Conservation (phyloP, 2,329 filamentous ascomycete species). For the Hymenotorrendiella dingleyae region DNA sequence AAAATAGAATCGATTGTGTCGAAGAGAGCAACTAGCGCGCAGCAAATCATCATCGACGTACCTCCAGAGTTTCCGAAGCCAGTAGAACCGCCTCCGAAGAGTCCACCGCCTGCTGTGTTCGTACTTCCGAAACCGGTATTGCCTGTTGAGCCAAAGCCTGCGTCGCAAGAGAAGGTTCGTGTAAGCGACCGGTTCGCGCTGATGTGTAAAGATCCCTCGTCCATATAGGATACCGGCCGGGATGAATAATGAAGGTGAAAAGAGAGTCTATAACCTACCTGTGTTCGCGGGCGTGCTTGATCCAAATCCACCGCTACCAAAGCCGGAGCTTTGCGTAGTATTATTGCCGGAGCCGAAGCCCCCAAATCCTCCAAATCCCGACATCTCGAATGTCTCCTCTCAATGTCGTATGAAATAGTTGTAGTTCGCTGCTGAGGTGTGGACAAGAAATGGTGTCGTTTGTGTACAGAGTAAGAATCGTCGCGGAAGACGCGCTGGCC, state of each 20-base stretch:
- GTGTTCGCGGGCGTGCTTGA: conserved; percentile 28
- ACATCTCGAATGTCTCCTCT: conserved; percentile 25
- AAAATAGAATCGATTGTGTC: not conserved
- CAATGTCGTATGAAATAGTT: conserved; percentile 3
- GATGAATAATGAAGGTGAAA: conserved; percentile 8
- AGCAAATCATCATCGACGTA: conserved; percentile 30
- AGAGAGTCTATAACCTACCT: conserved; percentile 28
- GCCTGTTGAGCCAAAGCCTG: conserved; percentile 38
- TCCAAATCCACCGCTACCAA: conserved; percentile 49
- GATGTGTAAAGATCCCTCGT: conserved; percentile 13
- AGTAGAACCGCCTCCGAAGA: conserved; percentile 35
- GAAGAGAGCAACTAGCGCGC: conserved; percentile 18
- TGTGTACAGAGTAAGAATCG: conserved; percentile 10
- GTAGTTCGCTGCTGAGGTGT: conserved; percentile 7
- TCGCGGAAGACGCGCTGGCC: conserved; percentile 23
- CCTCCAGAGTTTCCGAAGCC: conserved; percentile 33
- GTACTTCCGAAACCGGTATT: conserved; percentile 36
- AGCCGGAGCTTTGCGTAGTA: conserved; percentile 40
- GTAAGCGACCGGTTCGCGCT: conserved; percentile 30
- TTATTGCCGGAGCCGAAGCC: conserved; percentile 54
- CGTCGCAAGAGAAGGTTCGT: conserved; percentile 25
- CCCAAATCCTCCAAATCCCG: conserved; percentile 52
- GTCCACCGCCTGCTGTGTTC: conserved; percentile 32
- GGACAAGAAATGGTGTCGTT: conserved; percentile 10
- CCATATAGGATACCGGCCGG: conserved; percentile 9